phyloP scores from a whole-genome alignment of 2,329 filamentous ascomycete genomes.

The Trichoderma cornu-damae region DNA sequence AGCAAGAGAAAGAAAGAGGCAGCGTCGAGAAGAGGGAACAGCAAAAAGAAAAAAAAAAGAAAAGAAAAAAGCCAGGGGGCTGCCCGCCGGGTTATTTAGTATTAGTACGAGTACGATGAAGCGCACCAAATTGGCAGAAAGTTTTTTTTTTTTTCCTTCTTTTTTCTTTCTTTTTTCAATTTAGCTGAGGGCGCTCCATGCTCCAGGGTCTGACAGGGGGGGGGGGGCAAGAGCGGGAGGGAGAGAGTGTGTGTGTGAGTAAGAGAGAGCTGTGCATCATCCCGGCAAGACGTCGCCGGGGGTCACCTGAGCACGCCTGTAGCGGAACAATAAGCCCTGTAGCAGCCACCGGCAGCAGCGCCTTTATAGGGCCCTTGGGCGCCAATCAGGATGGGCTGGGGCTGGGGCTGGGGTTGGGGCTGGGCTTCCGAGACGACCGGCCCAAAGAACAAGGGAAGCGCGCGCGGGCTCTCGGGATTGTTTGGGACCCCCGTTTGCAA shows the following conservation, averaged over 20 bases:
- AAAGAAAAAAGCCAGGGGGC: conserved; percentile 7
- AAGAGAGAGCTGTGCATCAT: conserved; percentile 12
- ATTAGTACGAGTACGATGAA: conserved; percentile 12
- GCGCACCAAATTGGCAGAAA: no score
- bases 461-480: no score
- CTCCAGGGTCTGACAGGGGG: conserved; percentile 11
- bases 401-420: no score
- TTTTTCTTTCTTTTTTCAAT: no score
- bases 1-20: not conserved
- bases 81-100: no score
- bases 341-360: not conserved
- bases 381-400: conserved; percentile 12
- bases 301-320: conserved; percentile 12
- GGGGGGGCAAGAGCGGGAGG: not conserved
- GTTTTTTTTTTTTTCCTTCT: no score
- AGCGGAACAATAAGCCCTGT: not conserved
- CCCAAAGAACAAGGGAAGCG: no score
- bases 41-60: not conserved
- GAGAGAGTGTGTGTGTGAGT: no score
- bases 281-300: conserved; percentile 1
- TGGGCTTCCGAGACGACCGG: conserved; percentile 8
- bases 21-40: no score
- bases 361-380: conserved; percentile 1
- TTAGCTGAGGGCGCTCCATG: conserved; percentile 7
- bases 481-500: not conserved